Percentiles rank a stretch among this genome's conserved stretches.
phyloP scores from a whole-genome alignment of 108 stramenopile genomes.

The Skeletonema grethae region DNA sequence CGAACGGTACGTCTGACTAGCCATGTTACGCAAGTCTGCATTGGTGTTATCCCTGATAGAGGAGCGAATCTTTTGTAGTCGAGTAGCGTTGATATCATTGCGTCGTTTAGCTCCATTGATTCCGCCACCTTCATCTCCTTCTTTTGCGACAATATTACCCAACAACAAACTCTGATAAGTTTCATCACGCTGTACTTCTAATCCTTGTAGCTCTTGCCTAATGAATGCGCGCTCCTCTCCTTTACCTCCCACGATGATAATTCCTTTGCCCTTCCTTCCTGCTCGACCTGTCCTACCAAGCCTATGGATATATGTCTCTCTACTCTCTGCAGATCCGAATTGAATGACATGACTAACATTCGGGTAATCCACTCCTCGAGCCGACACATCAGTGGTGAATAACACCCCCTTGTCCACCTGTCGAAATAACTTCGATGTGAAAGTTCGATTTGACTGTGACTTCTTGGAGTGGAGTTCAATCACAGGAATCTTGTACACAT shows the following conservation, averaged over 20 bases:
- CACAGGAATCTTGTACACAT: conserved; percentile 57
- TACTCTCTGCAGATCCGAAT: conserved; percentile 67
- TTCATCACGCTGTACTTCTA: conserved; percentile 36
- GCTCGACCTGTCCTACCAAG: conserved; percentile 86
- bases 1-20: conserved; percentile 49
- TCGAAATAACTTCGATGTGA: conserved; percentile 61
- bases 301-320: conserved; percentile 84
- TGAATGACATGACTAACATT: conserved; percentile 80
- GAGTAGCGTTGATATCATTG: conserved; percentile 29
- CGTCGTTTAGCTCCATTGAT: conserved; percentile 31
- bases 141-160: conserved; percentile 23
- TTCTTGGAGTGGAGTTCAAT: conserved; percentile 85
- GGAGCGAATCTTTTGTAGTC: conserved; percentile 41
- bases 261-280: conserved; percentile 53
- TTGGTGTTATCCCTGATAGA: conserved; percentile 15
- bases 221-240: conserved; percentile 28
- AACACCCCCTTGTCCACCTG: conserved; percentile 47
- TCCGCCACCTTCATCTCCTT: conserved; percentile 27
- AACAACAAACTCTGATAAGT: conserved; percentile 33
- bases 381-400: conserved; percentile 82
- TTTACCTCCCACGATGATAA: conserved; percentile 35
- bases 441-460: conserved; percentile 65
- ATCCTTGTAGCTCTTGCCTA: conserved; percentile 36
- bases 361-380: conserved; percentile 85
- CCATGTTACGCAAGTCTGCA: conserved; percentile 18